Conservation (phyloP, 2,329 filamentous ascomycete species). For the Oidium heveae region DNA sequence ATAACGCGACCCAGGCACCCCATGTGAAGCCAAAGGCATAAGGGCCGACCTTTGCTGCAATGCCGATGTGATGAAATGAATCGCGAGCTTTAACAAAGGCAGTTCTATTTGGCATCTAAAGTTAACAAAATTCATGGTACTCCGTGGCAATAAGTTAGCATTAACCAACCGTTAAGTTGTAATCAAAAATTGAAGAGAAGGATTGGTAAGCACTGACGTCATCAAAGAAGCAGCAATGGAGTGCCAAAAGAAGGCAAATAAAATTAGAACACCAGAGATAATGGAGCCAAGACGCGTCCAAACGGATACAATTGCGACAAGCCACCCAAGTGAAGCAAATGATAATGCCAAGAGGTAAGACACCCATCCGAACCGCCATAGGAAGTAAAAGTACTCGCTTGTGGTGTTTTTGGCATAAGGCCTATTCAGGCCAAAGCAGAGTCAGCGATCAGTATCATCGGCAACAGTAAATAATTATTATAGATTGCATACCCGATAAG, state of each 20-base stretch:
- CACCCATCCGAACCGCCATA: constrained; percentile 82
- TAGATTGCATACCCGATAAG: constrained; percentile 24
- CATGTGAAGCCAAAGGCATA: constrained; percentile 59
- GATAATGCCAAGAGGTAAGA: constrained; percentile 70
- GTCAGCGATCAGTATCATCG: not conserved
- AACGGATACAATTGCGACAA: constrained; percentile 39
- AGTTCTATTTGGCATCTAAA: constrained; percentile 16
- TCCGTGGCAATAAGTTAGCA: not conserved
- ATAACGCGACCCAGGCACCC: constrained; percentile 39
- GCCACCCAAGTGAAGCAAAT: constrained; percentile 38
- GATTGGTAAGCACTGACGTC: constrained; percentile 32
- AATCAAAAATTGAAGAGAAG: constrained; percentile 3
- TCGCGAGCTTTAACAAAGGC: constrained; percentile 46
- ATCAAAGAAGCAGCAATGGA: constrained; percentile 42
- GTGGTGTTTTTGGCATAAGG: constrained; percentile 29
- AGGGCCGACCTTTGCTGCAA: constrained; percentile 32
- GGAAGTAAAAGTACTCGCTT: constrained; percentile 42
- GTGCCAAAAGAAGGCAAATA: constrained; percentile 42
- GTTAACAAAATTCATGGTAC: not conserved
- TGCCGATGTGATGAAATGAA: constrained; percentile 29
- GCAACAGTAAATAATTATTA: not conserved
- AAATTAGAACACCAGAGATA: constrained; percentile 31
- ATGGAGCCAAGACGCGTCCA: constrained; percentile 35
- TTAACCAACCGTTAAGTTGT: constrained; percentile 3
- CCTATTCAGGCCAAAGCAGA: constrained; percentile 13